These are phyloP conservation scores for Nicotiana knightiana DNA, from an alignment of 257 asterid species.

Conservation along the genomic window DNA sequence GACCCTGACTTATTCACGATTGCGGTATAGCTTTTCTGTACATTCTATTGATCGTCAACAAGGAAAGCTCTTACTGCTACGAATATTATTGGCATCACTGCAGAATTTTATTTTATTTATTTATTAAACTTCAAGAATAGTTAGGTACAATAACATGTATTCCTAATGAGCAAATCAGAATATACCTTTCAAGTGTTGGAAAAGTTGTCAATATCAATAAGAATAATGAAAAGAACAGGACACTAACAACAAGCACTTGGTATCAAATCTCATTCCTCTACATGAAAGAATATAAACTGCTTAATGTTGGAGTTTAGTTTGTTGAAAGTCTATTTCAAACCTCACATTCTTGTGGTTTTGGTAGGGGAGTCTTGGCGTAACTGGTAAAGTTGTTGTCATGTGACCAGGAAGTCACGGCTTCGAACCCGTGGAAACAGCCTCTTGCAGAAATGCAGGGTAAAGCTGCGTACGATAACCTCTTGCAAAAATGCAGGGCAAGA, in stretches of 20 bases:
- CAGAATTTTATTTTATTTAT: neutral
- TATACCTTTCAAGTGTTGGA: neutral
- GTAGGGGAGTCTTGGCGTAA: too few relatives aligned
- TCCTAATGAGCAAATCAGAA: neutral
- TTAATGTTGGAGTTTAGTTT: neutral
- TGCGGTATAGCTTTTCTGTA: neutral
- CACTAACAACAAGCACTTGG: too few relatives aligned
- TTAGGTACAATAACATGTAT: neutral
- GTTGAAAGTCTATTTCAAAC: conserved; percentile 26
- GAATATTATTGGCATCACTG: neutral
- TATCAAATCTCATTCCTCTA: conserved; percentile 20
- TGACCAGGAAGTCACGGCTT: too few relatives aligned
- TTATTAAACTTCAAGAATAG: neutral
- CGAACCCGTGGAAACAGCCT: too few relatives aligned
- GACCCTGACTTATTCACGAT: neutral
- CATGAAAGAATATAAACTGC: conserved; percentile 8
- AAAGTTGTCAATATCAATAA: conserved; percentile 5
- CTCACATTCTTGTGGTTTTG: conserved; percentile 21
- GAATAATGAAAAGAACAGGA: conserved; percentile 23
- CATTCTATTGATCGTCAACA: neutral
- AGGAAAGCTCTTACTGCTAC: neutral
- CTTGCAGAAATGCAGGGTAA: too few relatives aligned
- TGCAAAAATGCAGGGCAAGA: too few relatives aligned
- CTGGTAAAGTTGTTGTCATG: too few relatives aligned
- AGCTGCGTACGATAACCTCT: too few relatives aligned